Conservation (phyloP, 129 eudicot species). For the Deinandra increscens region DNA sequence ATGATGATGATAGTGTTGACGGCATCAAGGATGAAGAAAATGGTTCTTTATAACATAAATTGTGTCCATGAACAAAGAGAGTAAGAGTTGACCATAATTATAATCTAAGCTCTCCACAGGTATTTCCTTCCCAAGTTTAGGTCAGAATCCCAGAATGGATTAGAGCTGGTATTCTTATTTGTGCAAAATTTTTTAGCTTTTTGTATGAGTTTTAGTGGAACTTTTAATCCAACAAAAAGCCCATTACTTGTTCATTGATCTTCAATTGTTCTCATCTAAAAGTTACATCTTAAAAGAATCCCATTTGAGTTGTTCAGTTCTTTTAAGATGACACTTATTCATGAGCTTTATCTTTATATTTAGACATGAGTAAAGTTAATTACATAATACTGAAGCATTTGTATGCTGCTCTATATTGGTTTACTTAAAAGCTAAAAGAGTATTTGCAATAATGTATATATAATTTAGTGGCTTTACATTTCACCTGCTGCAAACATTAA, state of each 20-base stretch:
- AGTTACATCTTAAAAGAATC: constrained; percentile 19
- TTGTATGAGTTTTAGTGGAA: constrained; percentile 27
- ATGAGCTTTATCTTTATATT: not conserved
- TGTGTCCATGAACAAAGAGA: constrained; percentile 23
- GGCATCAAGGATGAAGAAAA: constrained; percentile 25
- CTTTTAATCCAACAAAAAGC: constrained; percentile 26
- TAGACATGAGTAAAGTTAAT: constrained; percentile 6
- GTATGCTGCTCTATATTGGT: not conserved
- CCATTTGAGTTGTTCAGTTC: constrained; percentile 19
- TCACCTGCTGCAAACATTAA: constrained; percentile 15
- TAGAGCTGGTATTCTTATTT: constrained; percentile 11
- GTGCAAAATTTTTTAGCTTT: constrained; percentile 25
- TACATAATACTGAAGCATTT: constrained; percentile 17
- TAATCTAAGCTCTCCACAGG: constrained; percentile 7
- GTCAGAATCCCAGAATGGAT: constrained; percentile 13
- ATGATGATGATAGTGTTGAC: constrained; percentile 13
- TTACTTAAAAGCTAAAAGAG: not conserved
- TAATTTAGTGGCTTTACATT: not conserved
- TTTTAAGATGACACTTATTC: not conserved
- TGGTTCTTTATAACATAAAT: constrained; percentile 21
- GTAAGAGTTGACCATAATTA: constrained; percentile 5
- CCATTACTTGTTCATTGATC: constrained; percentile 20
- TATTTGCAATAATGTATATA: not conserved
- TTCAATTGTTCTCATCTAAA: not conserved
- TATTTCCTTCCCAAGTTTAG: constrained; percentile 7